These are phyloP conservation scores for Epichloe bromicola DNA, from an alignment of 2,329 filamentous ascomycete genomes.

Conservation along the genomic window DNA sequence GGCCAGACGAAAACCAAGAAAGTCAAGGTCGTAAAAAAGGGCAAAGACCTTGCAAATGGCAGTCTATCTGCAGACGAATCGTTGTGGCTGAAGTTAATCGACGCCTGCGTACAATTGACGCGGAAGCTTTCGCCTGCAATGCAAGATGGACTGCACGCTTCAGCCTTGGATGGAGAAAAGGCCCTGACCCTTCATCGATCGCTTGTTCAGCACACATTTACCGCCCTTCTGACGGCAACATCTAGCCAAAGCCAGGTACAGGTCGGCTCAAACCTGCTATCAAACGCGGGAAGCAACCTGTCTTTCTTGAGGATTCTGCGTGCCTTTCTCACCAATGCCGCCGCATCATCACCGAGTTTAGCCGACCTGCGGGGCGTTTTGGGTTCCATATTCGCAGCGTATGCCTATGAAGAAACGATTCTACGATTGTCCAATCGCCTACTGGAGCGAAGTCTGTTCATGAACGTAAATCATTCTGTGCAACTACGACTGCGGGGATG, in stretches of 20 bases:
- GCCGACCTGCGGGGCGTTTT: conserved; percentile 78
- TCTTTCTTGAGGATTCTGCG: conserved; percentile 83
- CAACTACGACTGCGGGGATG: conserved; percentile 72
- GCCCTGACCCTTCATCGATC: conserved; percentile 57
- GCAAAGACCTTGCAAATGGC: conserved; percentile 28
- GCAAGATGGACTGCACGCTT: conserved; percentile 17
- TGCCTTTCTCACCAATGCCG: conserved; percentile 74
- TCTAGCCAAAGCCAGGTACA: conserved; percentile 33
- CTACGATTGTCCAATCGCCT: conserved; percentile 74
- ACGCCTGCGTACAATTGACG: conserved; percentile 49
- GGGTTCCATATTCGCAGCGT: conserved; percentile 83
- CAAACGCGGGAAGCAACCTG: conserved; percentile 39
- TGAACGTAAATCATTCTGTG: conserved; percentile 63
- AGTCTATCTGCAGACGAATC: conserved; percentile 39
- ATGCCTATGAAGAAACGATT: conserved; percentile 88
- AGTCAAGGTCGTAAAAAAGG: conserved; percentile 36
- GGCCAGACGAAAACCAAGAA: conserved; percentile 57
- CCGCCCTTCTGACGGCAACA: conserved; percentile 66
- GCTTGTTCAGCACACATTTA: conserved; percentile 83
- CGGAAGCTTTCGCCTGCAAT: conserved; percentile 48
- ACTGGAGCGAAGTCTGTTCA: conserved; percentile 78
- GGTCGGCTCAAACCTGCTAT: conserved; percentile 20
- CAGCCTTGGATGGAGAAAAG: conserved; percentile 40
- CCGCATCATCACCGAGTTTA: conserved; percentile 69
- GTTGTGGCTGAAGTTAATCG: conserved; percentile 49